Evolutionary conservation across 2,329 filamentous ascomycete species (phyloP).

Genomic region (Aspergillus alliaceus): DNA sequence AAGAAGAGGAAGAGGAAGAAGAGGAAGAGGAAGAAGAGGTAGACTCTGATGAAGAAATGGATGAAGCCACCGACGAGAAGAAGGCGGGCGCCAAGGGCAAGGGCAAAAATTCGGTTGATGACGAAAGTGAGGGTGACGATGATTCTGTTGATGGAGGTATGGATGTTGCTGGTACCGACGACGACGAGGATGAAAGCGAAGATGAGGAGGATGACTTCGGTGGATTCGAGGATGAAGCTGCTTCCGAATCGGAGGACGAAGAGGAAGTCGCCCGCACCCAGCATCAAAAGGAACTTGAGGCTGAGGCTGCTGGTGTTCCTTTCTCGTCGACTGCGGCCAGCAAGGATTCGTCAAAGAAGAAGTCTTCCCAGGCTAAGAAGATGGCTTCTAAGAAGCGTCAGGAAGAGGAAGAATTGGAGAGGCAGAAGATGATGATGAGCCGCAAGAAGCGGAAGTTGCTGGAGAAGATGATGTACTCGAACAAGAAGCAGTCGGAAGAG

Average conservation of each 20-base stretch:
- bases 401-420: conserved; percentile 84
- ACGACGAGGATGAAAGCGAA: conserved; percentile 48
- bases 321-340: conserved; percentile 49
- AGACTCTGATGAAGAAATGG: conserved; percentile 42
- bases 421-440: conserved; percentile 96
- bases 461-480: conserved; percentile 96
- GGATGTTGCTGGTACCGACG: conserved; percentile 49
- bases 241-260: conserved; percentile 56
- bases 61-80: conserved; percentile 29
- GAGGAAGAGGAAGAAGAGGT: conserved; percentile 53
- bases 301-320: conserved; percentile 75
- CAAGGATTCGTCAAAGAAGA: conserved; percentile 65
- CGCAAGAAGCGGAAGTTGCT: conserved; percentile 97
- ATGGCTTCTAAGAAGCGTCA: conserved; percentile 64
- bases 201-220: conserved; percentile 47
- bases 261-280: conserved; percentile 62
- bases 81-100: conserved; percentile 18
- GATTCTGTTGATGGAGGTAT: conserved; percentile 48
- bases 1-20: conserved; percentile 46
- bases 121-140: conserved; percentile 44
- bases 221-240: conserved; percentile 53
- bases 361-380: conserved; percentile 67
- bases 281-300: conserved; percentile 88
- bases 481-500: conserved; percentile 89
- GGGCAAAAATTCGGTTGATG: conserved; percentile 43